Base-by-base conservation (phyloP, 306 rosid genomes). In the Malus sylvestris region DNA sequence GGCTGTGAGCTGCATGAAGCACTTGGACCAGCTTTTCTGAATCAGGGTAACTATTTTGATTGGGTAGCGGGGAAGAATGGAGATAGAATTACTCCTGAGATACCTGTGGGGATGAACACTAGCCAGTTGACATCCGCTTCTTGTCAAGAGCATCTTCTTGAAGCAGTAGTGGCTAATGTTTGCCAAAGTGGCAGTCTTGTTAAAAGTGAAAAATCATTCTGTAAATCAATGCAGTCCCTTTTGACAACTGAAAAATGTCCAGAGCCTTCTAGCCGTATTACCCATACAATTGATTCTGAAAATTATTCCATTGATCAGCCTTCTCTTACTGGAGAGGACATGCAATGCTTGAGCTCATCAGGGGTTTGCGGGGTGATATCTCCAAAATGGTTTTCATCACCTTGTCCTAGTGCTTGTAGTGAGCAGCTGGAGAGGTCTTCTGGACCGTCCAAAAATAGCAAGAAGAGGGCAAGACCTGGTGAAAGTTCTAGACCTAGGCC, bases 1-100 rank as follows among this genome's bases (percentile, higher is more conserved):
- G 99, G 96, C 49, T 92, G 86, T 80, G 99, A 96, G 86, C 91
- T 96, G 60, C 93, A 89, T 61, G 98, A 96, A 91, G 99, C 89
- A 45, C 97, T 96, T 70, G 99, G 99, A 77, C 94, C 97, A 38
- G 87, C 85, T 76, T 93, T 91, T 88, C 73, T 80, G 66, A 86
- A 77, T 85, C 86, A 80, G 77, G 83, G 84, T 71, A 78, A 78
- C 60, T 80, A 78, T 79, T 85, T 81, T 79, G 90, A 85, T 72
- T 86, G 70, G 86, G 72, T 67, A 65, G 74, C 73, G 4, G 86
- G 76, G 81, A 86, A 82, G 67, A 73, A 79, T 75, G 86, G 83
- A 51, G 89, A 88, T 75, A 61, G 82, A 79, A 75, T 70, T 84
- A 66, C 78, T 77, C 76, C 69, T 10, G 89, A 82, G 83, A 80